A percentile compares a stretch with the other conserved stretches of the same genome.
phyloP scores from a whole-genome alignment of 2,329 filamentous ascomycete species.

The Curvularia sp. region DNA sequence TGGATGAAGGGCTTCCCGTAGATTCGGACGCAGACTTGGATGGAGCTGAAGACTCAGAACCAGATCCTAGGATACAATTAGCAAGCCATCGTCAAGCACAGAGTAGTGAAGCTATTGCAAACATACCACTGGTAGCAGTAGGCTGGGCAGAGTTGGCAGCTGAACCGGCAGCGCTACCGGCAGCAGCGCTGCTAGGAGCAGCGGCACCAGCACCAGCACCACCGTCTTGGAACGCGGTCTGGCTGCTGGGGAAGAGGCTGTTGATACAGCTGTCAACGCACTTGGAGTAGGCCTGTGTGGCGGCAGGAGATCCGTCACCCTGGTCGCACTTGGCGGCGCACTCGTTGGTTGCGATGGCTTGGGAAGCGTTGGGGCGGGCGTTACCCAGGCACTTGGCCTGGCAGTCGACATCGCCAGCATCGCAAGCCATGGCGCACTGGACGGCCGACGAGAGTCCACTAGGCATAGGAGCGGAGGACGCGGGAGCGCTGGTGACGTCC shows the following conservation, averaged over 20 bases:
- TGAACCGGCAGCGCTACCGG: slow-evolving; percentile 28
- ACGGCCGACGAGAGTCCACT: slow-evolving; percentile 37
- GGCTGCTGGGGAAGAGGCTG: slow-evolving; percentile 57
- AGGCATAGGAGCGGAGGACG: slow-evolving; percentile 37
- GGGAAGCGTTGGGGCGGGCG: slow-evolving; percentile 60
- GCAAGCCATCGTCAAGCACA: background rate
- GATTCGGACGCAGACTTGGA: slow-evolving; percentile 31
- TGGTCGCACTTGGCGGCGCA: slow-evolving; percentile 63
- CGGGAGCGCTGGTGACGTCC: slow-evolving; percentile 45
- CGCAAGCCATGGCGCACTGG: slow-evolving; percentile 52
- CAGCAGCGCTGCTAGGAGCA: slow-evolving; percentile 30
- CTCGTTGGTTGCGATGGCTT: slow-evolving; percentile 60
- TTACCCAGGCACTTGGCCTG: slow-evolving; percentile 59
- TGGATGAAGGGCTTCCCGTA: slow-evolving; percentile 30
- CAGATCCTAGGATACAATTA: slow-evolving; percentile 15
- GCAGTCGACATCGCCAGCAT: slow-evolving; percentile 58
- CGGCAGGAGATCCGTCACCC: slow-evolving; percentile 58
- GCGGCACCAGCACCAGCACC: slow-evolving; percentile 36
- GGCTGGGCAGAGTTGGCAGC: slow-evolving; percentile 23
- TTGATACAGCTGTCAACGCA: slow-evolving; percentile 61
- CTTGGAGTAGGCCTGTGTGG: slow-evolving; percentile 55
- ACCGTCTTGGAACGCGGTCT: slow-evolving; percentile 33
- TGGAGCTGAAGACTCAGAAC: slow-evolving; percentile 19
- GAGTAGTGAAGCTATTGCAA: background rate
- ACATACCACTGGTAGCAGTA: slow-evolving; percentile 10